Evolutionary conservation across 345 rosid genomes (phyloP), one percentile per base, ranked within the genome.

Genomic region (Isatis tinctoria): DNA sequence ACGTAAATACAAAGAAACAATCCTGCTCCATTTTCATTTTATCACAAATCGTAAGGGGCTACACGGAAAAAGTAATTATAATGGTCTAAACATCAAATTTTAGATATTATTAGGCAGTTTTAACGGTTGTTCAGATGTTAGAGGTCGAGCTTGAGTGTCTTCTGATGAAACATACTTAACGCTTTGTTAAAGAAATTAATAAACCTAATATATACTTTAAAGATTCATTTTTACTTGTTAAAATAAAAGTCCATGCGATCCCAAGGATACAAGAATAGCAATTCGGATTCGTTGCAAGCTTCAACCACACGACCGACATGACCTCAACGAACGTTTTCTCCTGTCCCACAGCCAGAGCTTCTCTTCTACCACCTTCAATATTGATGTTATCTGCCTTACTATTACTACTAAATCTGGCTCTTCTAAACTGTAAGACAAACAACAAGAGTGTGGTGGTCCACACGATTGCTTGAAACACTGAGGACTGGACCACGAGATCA

Each of bases 361-460:
- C 78, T 24, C 28, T 41, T 33, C 22, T 65, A 6, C 84, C 58
- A 28, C 41, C 4, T 60, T 61, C 33, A 52, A 66, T 32, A 53
- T 56, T 16, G 73, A 59, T 16, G 73, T 61, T 63, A 43, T 65
- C 78, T 20, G n/a, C 41, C 44, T 72, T 53, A 60, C 18, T 17
- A 58, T 49, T 49, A 52, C 78, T 51, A 33, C 61, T 28, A 35
- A 62, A 35, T 1, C 77, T 63, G 1, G 85, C 72, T 63, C 74
- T 75, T 58, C 93, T 82, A 39, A 85, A 78, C 51, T 94, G 97
- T n/a, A 94, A 72, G 9, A 88, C 87, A 18, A 87, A 84, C 79
- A 94, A 6, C 63, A 94, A 71, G n/a, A 90, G 1, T 6, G 97
- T 86, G 14, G 79, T n/a, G n/a, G n/a, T n/a, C 99, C 99, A 94